Percentiles rank a stretch among this genome's conserved stretches.
These are phyloP conservation scores for Boletus rufocinnamomeus DNA, from an alignment of 768 basidiomycete genomes.

Conservation along the genomic window DNA sequence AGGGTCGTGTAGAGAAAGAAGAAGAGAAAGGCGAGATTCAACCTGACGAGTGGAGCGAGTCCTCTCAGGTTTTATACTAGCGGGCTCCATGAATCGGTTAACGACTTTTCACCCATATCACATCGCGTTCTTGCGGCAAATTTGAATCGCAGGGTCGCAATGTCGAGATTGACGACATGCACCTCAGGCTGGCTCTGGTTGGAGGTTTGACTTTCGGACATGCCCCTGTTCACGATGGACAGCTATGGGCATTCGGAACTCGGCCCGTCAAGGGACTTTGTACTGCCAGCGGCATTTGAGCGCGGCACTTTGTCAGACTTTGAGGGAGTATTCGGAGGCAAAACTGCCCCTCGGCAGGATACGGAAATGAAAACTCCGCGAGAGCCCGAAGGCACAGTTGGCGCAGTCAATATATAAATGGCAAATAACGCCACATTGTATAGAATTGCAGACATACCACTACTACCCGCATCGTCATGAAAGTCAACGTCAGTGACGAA, in stretches of 20 bases:
- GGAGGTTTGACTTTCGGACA: neutral
- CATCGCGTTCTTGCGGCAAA: conserved; percentile 3
- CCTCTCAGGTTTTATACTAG: conserved; percentile 11
- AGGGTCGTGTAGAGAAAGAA: neutral
- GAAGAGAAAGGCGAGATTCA: neutral
- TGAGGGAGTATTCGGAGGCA: neutral
- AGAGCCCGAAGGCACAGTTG: neutral
- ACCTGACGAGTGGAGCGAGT: neutral
- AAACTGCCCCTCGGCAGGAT: neutral
- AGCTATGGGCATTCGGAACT: neutral
- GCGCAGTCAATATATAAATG: neutral
- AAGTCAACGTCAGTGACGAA: conserved; percentile 39
- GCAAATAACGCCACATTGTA: neutral
- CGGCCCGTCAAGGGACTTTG: neutral
- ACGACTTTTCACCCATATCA: conserved; percentile 2
- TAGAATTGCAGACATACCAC: too few relatives aligned
- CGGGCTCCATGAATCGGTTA: conserved; percentile 10
- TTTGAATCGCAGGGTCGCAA: neutral
- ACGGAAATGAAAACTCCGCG: neutral
- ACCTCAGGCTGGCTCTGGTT: neutral
- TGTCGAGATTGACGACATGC: neutral
- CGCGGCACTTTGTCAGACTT: too few relatives aligned
- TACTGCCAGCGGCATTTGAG: too few relatives aligned
- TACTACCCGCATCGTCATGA: conserved; percentile 19
- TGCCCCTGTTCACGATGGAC: neutral